Base-by-base conservation (phyloP, 352 stramenopile species). In the Plasmopara viticola region DNA sequence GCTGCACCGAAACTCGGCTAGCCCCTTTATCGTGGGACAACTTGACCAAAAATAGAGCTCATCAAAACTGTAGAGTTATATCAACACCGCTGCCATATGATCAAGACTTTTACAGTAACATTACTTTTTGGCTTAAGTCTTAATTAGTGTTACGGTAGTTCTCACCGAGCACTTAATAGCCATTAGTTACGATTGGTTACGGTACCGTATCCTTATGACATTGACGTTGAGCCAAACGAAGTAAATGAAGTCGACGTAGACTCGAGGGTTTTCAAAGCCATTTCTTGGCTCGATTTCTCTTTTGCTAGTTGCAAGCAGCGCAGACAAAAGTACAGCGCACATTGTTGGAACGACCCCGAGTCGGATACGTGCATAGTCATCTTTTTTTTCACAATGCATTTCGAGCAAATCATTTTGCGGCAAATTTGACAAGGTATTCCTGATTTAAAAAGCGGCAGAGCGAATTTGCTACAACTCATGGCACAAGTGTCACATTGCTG, bases 371-470 rank as follows among this genome's bases (percentile, higher is more conserved):
- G 60, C 39, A 86, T 51, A 2, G 71, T 72, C 35, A 85, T 67
- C n/a, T 78, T 78, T 53, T 85, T 84, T 33, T 62, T 30, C n/a
- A 87, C 71, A 12, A 58, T 72, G 56, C 76, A 87, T 40, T 72
- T 72, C 12, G 44, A 15, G 54, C 73, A 87, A 10, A 82, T 50
- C 2, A 68, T 47, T 25, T 51, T 41, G 10, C 55, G 63, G 34
- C 76, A 87, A 25, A 77, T 72, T 30, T 70, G 52, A 41, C 76
- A 87, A n/a, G 59, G 39, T 5, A 52, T 47, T 25, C 58, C 53
- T 2, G 56, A 47, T 25, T 53, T 50, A 3, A 20, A 58, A 0
- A 53, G 50, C 6, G 37, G 20, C 3, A 60, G 30, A 10, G 60
- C 47, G 17, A 66, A 60, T 29, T 55, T 64, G 33, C 25, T 35